These are phyloP conservation scores for Hymenotorrendiella dingleyae DNA, from an alignment of 2,329 filamentous ascomycete species.

Conservation along the genomic window DNA sequence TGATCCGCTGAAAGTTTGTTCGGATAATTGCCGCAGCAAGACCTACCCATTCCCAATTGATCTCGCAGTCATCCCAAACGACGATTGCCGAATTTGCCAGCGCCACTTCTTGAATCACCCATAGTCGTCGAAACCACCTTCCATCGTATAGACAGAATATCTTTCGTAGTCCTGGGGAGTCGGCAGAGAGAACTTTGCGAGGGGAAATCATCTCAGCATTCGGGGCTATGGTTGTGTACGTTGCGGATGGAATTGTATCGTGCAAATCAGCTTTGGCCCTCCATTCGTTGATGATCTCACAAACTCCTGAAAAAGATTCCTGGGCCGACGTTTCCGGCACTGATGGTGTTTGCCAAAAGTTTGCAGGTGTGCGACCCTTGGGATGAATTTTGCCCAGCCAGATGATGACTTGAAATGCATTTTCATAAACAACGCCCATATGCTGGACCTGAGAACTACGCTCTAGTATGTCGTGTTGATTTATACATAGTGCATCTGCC, in stretches of 20 bases:
- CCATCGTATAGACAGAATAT: background rate
- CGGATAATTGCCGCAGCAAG: background rate
- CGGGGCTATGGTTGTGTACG: background rate
- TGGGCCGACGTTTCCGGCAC: background rate
- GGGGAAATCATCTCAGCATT: background rate
- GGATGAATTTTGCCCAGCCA: background rate
- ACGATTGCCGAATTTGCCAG: background rate
- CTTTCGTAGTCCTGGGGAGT: background rate
- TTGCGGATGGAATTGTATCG: background rate
- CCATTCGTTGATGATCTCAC: background rate
- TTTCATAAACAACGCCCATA: slow-evolving; percentile 2
- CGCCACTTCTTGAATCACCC: background rate
- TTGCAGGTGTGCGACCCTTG: too few relatives aligned
- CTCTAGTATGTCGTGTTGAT: background rate
- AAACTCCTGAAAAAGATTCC: background rate
- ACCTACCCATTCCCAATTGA: background rate
- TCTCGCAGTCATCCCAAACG: background rate
- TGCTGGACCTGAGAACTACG: background rate
- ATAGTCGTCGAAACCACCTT: background rate
- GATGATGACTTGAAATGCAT: background rate
- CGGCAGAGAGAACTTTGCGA: background rate
- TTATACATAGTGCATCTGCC: slow-evolving; percentile 3
- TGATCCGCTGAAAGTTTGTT: background rate
- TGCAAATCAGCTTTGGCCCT: background rate
- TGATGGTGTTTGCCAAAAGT: too few relatives aligned